Base-by-base conservation (phyloP, 2,329 filamentous ascomycete species). In the Ceratocystis harringtonii region DNA sequence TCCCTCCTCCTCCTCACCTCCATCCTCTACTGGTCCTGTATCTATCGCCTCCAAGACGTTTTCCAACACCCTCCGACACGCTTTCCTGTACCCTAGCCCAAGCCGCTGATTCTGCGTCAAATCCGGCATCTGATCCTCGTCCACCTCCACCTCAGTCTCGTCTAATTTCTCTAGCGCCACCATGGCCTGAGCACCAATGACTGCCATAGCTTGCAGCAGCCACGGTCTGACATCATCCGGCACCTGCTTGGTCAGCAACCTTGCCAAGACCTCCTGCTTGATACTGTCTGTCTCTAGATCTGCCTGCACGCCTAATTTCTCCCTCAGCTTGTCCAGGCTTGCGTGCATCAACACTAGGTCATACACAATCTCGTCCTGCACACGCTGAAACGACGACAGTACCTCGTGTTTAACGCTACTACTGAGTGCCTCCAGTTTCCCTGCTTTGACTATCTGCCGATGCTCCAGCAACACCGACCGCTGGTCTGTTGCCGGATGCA, bases 291-390 rank as follows among this genome's bases (percentile, higher is more conserved):
- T 52, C 25, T 58, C 25, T 58, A 30, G 55, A 10, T 30, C 4
- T 36, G 19, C 28, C 68, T 2, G 17, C 45, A 64, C 52, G 1
- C 61, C 63, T 2, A 55, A 30, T 36, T 41, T 61, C 32, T 41
- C 55, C 22, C 28, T 17, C 61, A 63, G 45, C 65, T 69, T 5
- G 32, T 63, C 30, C 28, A 52, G 55, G 22, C 36, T 45, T 65
- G 72, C 75, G 22, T 78, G 74, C 0, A 74, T 72, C 63, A 72
- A 72, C 55, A 78, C 73, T 0, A 84, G 75, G 65, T 82, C 78
- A 73, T 78, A 78, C 4, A 82, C 74, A 70, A 84, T 78, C 5
- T 77, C 76, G 61, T 80, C 79, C 69, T 83, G 80, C 6, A 84
- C 75, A 66, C 82, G 78, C 5, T 75, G 73, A 64, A 83, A 81